These are phyloP conservation scores for Naganishia vaughanmartiniae DNA, from an alignment of 768 basidiomycete genomes.

Conservation along the genomic window DNA sequence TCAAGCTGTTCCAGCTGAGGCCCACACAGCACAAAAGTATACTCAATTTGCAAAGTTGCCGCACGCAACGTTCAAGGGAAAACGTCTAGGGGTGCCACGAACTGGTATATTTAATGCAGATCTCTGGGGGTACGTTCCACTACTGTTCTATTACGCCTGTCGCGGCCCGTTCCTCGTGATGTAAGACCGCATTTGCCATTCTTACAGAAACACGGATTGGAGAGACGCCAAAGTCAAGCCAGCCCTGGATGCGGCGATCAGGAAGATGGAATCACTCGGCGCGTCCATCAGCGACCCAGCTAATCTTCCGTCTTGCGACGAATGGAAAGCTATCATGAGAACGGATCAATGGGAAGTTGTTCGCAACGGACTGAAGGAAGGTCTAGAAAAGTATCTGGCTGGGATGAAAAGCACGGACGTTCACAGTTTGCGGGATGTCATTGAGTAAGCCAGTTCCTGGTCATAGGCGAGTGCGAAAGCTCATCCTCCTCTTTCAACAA, in stretches of 20 bases:
- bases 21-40: background rate
- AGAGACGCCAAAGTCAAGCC: background rate
- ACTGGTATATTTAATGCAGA: background rate
- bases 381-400: background rate
- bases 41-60: background rate
- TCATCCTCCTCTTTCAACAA: too few species aligned
- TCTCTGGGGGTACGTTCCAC: background rate
- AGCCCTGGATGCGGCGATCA: background rate
- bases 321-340: background rate
- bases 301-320: background rate
- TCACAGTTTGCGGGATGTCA: slow-evolving; percentile 8
- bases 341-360: background rate
- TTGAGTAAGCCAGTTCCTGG: slow-evolving; percentile 1
- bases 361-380: slow-evolving; percentile 13
- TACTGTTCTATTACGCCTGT: background rate
- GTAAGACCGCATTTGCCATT: background rate
- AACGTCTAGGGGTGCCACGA: slow-evolving; percentile 1
- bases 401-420: slow-evolving; percentile 6
- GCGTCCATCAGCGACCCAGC: background rate
- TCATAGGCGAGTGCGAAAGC: background rate
- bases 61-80: slow-evolving; percentile 1
- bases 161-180: background rate
- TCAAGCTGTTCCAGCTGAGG: background rate
- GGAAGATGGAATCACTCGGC: background rate
- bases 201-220: background rate